A percentile compares a stretch with the other conserved stretches of the same genome.
These are phyloP conservation scores for Farysia itapuensis DNA, from an alignment of 1,284 basidiomycete species.

Conservation along the genomic window DNA sequence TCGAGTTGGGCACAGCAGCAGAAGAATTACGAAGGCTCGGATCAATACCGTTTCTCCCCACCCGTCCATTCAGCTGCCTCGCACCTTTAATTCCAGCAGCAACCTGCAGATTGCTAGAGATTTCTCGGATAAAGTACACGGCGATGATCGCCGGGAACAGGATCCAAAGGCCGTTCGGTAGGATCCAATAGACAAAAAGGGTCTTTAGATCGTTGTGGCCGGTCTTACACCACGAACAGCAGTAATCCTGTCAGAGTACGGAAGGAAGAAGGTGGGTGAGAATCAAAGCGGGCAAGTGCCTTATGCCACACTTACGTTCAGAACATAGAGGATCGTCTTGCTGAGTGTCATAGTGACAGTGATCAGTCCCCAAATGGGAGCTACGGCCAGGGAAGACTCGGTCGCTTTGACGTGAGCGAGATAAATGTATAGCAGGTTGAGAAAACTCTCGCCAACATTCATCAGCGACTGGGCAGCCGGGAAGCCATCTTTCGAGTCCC, in stretches of 20 bases:
- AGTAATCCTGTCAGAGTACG: constrained; percentile 53
- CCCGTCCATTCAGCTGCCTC: background rate
- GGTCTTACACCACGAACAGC: constrained; percentile 66
- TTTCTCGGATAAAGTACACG: constrained; percentile 15
- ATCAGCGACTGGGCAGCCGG: constrained; percentile 80
- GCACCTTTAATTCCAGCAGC: constrained; percentile 41
- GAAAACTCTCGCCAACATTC: constrained; percentile 75
- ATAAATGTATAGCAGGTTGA: constrained; percentile 75
- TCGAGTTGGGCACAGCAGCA: background rate
- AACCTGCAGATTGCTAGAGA: constrained; percentile 22
- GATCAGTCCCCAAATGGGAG: constrained; percentile 73
- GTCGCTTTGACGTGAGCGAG: constrained; percentile 66
- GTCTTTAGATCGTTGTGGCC: constrained; percentile 72
- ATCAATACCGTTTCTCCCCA: background rate
- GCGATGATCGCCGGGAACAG: constrained; percentile 70
- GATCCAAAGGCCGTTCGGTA: constrained; percentile 79
- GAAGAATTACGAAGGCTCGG: background rate
- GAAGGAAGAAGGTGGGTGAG: constrained; percentile 1
- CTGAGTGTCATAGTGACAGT: constrained; percentile 74
- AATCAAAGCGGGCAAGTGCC: background rate
- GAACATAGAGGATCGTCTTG: constrained; percentile 74
- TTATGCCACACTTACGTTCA: constrained; percentile 27
- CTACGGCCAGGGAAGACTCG: constrained; percentile 64
- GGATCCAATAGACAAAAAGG: constrained; percentile 70
- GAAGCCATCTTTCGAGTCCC: constrained; percentile 73